Evolutionary conservation across 768 basidiomycete genomes (phyloP).

Genomic region (Hortiboletus campestris): DNA sequence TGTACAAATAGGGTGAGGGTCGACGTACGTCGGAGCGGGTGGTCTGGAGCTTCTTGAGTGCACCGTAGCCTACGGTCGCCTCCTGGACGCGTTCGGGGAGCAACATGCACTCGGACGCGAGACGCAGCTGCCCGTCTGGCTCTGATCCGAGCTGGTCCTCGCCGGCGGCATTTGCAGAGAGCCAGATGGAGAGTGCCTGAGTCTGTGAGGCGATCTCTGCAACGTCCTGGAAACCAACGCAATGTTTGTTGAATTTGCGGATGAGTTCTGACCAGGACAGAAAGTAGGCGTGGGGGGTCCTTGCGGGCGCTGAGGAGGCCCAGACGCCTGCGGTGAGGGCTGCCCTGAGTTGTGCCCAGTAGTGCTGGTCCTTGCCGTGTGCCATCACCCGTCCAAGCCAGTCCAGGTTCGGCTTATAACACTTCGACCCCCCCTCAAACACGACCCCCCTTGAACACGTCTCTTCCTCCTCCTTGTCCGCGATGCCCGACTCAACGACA

Average conservation of each 20-base stretch:
- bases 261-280: slow-evolving; percentile 78
- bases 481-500: slow-evolving; percentile 42
- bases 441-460: neutral
- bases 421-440: slow-evolving; percentile 10
- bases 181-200: slow-evolving; percentile 58
- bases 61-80: slow-evolving; percentile 51
- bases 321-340: slow-evolving; percentile 75
- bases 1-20: neutral
- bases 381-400: slow-evolving; percentile 31
- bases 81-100: slow-evolving; percentile 57
- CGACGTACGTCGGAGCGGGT: slow-evolving; percentile 58
- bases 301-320: slow-evolving; percentile 61
- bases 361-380: slow-evolving; percentile 66
- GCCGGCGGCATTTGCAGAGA: slow-evolving; percentile 46
- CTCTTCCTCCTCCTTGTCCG: slow-evolving; percentile 18
- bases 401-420: neutral
- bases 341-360: slow-evolving; percentile 71
- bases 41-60: slow-evolving; percentile 47
- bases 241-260: slow-evolving; percentile 87
- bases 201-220: slow-evolving; percentile 68
- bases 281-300: slow-evolving; percentile 46
- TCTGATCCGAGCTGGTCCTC: slow-evolving; percentile 56
- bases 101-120: slow-evolving; percentile 60
- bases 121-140: slow-evolving; percentile 31
- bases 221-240: slow-evolving; percentile 55